phyloP scores from a whole-genome alignment of 2,329 filamentous ascomycete genomes.

The Orbilia brochopaga region DNA sequence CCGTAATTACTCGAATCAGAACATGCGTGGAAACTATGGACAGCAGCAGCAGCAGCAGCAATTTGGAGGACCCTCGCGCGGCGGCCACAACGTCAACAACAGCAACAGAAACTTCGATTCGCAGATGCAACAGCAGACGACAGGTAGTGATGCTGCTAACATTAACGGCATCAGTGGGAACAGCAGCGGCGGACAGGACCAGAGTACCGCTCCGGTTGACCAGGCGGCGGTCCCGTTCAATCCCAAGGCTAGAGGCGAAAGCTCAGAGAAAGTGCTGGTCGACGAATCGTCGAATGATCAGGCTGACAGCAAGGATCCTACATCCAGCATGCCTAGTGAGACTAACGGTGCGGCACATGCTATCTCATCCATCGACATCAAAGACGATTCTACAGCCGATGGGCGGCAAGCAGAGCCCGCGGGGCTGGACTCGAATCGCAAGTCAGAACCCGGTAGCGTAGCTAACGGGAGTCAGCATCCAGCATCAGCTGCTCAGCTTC shows the following conservation, averaged over 20 bases:
- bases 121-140: conserved; percentile 24
- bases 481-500: conserved; percentile 55
- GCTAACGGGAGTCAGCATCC: conserved; percentile 55
- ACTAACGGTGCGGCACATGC: conserved; percentile 50
- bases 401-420: conserved; percentile 24
- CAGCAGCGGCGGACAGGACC: conserved; percentile 27
- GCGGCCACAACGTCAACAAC: conserved; percentile 1
- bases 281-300: conserved; percentile 34
- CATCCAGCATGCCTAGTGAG: conserved; percentile 47
- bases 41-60: conserved; percentile 41
- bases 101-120: conserved; percentile 44
- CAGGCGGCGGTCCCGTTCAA: conserved; percentile 4
- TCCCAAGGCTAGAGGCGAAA: conserved; percentile 30
- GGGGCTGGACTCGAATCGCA: conserved; percentile 1
- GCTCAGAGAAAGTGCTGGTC: conserved; percentile 42
- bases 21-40: conserved; percentile 50
- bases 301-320: conserved; percentile 36
- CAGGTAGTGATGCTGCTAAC: conserved; percentile 45
- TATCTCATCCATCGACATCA: conserved; percentile 50
- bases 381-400: conserved; percentile 24
- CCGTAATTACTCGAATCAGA: conserved; percentile 51
- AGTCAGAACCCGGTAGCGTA: conserved; percentile 42
- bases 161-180: conserved; percentile 29
- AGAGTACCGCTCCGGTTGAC: conserved; percentile 48
- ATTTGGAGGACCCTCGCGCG: conserved; percentile 43